These are phyloP conservation scores for Fraxinus xanthoxyloides DNA, from an alignment of 305 asterid species.

Conservation along the genomic window DNA sequence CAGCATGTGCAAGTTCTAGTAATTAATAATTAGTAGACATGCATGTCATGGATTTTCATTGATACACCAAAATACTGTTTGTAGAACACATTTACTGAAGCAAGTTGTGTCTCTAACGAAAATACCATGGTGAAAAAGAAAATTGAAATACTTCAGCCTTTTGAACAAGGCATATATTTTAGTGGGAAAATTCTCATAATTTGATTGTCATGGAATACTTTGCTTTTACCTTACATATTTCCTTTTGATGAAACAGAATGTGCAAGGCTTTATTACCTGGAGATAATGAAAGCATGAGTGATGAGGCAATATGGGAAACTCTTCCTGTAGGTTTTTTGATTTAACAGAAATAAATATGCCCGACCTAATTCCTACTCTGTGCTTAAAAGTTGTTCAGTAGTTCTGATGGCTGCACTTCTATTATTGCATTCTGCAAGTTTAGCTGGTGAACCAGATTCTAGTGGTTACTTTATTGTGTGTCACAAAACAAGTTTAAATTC, in stretches of 20 bases:
- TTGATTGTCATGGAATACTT: conserved; percentile 13
- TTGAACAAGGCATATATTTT: conserved; percentile 1
- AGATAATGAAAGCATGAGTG: conserved; percentile 91
- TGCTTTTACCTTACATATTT: conserved; percentile 22
- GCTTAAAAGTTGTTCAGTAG: conserved; percentile 11
- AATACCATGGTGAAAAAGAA: not conserved
- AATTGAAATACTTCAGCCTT: conserved; percentile 18
- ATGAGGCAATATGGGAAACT: conserved; percentile 95
- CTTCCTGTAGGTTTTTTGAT: conserved; percentile 76
- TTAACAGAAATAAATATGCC: conserved; percentile 7
- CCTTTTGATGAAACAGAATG: conserved; percentile 60
- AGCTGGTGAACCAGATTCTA: not conserved
- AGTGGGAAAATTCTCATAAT: conserved; percentile 8
- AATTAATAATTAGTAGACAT: not conserved
- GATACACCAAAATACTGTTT: not conserved
- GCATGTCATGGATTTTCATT: not conserved
- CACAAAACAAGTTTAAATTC: not conserved
- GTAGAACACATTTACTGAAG: conserved; percentile 6
- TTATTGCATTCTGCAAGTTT: not conserved
- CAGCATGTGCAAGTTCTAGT: conserved; percentile 11
- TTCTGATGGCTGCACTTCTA: conserved; percentile 14
- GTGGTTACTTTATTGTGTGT: not conserved
- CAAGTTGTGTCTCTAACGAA: not conserved
- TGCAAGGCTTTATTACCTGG: conserved; percentile 95
- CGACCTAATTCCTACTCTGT: not conserved